phyloP scores from a whole-genome alignment of 768 basidiomycete genomes.

The Gymnopilus dilepis region DNA sequence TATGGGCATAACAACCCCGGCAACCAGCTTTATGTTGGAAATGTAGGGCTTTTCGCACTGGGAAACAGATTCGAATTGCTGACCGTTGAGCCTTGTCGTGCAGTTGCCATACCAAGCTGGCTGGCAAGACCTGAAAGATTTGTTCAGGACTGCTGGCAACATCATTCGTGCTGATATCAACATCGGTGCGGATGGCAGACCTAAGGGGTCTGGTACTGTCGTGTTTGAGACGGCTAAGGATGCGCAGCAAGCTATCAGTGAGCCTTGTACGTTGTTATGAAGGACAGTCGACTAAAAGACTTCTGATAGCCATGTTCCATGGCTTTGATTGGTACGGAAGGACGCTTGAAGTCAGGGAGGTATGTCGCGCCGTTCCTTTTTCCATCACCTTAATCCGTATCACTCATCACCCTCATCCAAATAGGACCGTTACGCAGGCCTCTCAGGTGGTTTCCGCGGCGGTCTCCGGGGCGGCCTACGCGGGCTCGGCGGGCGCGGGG shows the following conservation, averaged over 20 bases:
- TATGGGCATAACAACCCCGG: constrained; percentile 76
- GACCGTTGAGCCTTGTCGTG: neutral
- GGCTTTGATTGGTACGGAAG: constrained; percentile 98
- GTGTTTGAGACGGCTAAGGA: constrained; percentile 92
- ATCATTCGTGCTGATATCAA: constrained; percentile 97
- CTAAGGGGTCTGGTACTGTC: constrained; percentile 97
- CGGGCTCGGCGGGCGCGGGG: constrained; percentile 31
- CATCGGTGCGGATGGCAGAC: constrained; percentile 88
- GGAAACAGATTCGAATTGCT: neutral
- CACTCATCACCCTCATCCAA: neutral
- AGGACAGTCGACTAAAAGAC: neutral
- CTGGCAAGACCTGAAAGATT: constrained; percentile 98
- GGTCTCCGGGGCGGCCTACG: constrained; percentile 51
- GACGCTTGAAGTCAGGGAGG: constrained; percentile 94
- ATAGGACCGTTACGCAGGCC: constrained; percentile 88
- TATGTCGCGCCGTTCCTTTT: constrained; percentile 35
- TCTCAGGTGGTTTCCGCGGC: constrained; percentile 74
- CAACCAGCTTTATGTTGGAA: constrained; percentile 92
- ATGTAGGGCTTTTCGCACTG: constrained; percentile 56
- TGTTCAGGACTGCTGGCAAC: constrained; percentile 94
- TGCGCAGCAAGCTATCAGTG: constrained; percentile 90
- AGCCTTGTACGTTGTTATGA: neutral
- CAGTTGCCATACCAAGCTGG: constrained; percentile 97
- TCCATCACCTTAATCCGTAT: neutral
- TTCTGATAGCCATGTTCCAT: constrained; percentile 83